These are phyloP conservation scores for Penicillium tannophilum DNA, from an alignment of 495 filamentous ascomycete species.

Conservation along the genomic window DNA sequence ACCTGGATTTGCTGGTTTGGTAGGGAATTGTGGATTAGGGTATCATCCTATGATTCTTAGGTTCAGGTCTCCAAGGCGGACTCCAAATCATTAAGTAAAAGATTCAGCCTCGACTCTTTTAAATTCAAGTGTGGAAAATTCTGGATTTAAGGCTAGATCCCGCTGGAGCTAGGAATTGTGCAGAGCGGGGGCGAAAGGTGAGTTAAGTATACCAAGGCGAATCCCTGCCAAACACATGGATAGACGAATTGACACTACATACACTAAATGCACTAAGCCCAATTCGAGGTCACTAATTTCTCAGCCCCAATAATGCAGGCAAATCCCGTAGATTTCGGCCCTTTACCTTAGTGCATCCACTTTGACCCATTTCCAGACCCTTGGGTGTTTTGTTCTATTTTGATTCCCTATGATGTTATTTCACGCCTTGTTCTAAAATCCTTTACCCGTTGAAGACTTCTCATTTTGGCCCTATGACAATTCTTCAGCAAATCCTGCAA, in stretches of 20 bases:
- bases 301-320: constrained; percentile 8
- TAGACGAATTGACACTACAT: neutral
- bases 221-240: neutral
- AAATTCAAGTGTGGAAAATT: neutral
- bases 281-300: neutral
- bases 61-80: neutral
- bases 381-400: neutral
- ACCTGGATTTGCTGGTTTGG: too few relatives aligned
- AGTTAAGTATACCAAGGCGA: neutral
- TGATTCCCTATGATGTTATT: neutral
- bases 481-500: constrained; percentile 23
- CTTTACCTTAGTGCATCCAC: constrained; percentile 2
- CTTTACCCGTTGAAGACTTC: neutral
- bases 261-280: neutral
- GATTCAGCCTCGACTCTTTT: neutral
- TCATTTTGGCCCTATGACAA: neutral
- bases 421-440: neutral
- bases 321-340: constrained; percentile 16
- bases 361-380: constrained; percentile 7
- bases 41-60: neutral
- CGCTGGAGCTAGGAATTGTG: neutral
- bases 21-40: too few relatives aligned
- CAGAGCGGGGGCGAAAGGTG: neutral
- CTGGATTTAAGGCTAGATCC: constrained; percentile 5
- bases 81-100: neutral